Conservation (phyloP, 352 stramenopile species). For the Pythium insidiosum region DNA sequence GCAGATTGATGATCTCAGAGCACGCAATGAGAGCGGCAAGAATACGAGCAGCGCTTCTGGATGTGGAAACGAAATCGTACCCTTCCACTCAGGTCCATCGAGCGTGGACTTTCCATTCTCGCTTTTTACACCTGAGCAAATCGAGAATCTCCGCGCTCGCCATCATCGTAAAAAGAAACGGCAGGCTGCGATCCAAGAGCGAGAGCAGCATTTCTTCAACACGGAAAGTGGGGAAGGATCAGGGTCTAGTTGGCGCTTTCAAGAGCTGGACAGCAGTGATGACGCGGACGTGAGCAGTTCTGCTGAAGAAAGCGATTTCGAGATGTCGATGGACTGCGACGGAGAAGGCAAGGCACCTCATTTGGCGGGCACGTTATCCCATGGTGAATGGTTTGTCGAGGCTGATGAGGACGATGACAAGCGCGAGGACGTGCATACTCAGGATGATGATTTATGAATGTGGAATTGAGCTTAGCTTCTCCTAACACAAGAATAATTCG, state of each 20-base stretch:
- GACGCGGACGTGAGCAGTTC: constrained; percentile 21
- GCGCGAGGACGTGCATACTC: constrained; percentile 2
- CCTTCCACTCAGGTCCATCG: constrained; percentile 15
- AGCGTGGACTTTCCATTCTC: constrained; percentile 20
- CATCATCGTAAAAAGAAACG: constrained; percentile 20
- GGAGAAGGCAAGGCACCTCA: constrained; percentile 4
- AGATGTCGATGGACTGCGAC: constrained; percentile 16
- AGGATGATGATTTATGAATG: too few species aligned
- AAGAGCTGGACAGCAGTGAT: constrained; percentile 21
- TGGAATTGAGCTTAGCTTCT: too few species aligned
- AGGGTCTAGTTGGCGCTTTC: constrained; percentile 18
- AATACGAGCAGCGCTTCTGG: too few species aligned
- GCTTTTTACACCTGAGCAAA: constrained; percentile 18
- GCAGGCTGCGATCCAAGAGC: too few species aligned
- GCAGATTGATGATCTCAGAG: too few species aligned
- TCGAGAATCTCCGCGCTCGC: constrained; percentile 16
- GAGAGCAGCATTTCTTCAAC: too few species aligned
- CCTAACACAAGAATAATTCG: too few species aligned
- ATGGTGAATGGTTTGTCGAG: constrained; percentile 20
- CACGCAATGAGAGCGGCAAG: too few species aligned
- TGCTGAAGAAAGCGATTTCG: constrained; percentile 19
- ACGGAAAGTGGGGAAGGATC: too few species aligned
- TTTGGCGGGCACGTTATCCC: constrained; percentile 12
- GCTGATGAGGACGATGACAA: constrained; percentile 10
- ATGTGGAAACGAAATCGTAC: constrained; percentile 15